These are phyloP conservation scores for Ustulina deusta DNA, from an alignment of 2,329 filamentous ascomycete genomes.

Conservation along the genomic window DNA sequence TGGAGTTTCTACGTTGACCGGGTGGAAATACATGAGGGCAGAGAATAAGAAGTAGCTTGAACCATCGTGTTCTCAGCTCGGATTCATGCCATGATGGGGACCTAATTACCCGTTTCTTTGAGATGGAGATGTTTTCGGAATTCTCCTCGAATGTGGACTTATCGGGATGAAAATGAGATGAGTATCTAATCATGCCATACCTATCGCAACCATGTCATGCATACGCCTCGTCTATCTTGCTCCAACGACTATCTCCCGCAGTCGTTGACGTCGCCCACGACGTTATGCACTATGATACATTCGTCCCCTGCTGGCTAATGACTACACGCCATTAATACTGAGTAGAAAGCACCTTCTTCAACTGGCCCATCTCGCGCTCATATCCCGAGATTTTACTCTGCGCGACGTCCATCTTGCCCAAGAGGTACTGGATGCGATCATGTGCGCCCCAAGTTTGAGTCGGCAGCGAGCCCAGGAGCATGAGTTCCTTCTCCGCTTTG, in stretches of 20 bases:
- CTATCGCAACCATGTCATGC: neutral
- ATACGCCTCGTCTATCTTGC: neutral
- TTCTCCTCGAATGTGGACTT: neutral
- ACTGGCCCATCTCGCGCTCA: conserved; percentile 75
- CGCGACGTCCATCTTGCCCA: conserved; percentile 77
- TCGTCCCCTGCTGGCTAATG: neutral
- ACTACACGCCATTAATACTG: conserved; percentile 42
- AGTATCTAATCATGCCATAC: conserved; percentile 22
- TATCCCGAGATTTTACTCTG: conserved; percentile 80
- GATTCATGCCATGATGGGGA: too few relatives aligned
- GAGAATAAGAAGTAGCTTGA: too few relatives aligned
- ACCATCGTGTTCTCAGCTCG: too few relatives aligned
- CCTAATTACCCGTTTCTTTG: too few relatives aligned
- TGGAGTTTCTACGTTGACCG: too few relatives aligned
- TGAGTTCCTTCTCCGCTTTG: conserved; percentile 83
- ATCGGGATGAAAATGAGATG: conserved; percentile 28
- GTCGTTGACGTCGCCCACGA: neutral
- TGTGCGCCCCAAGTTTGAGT: conserved; percentile 76
- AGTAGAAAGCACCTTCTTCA: conserved; percentile 76
- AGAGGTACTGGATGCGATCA: conserved; percentile 76
- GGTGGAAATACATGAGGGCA: too few relatives aligned
- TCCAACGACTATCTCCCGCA: neutral
- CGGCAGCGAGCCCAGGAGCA: conserved; percentile 75
- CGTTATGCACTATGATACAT: conserved; percentile 1
- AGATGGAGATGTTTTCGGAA: too few relatives aligned